Evolutionary conservation across 2,329 filamentous ascomycete genomes (phyloP).

Genomic region (Penicillium sclerotigenum): DNA sequence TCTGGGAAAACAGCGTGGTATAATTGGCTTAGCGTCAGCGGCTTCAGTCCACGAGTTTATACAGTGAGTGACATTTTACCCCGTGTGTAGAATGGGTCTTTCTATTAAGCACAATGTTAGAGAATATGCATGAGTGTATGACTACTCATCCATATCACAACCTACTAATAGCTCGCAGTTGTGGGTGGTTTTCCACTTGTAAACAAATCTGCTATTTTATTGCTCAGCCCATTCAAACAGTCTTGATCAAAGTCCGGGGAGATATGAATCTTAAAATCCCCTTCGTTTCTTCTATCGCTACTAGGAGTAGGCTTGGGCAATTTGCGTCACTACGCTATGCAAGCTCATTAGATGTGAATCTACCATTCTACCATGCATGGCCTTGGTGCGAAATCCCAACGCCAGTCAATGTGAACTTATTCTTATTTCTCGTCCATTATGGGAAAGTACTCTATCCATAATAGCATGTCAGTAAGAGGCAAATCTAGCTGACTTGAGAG

Average conservation of each 20-base stretch:
- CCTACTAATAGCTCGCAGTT: neutral
- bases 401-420: neutral
- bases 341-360: too few relatives aligned
- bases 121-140: neutral
- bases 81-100: too few relatives aligned
- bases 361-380: neutral
- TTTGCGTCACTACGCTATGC: neutral
- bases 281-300: neutral
- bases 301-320: neutral
- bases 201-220: neutral
- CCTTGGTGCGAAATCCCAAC: neutral
- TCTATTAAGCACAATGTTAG: neutral
- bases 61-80: neutral
- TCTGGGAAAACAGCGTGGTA: too few relatives aligned
- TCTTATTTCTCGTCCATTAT: neutral
- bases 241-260: neutral
- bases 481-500: neutral
- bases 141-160: accelerated
- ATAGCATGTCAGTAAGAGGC: slow-evolving; percentile 1
- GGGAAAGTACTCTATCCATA: slow-evolving; percentile 4
- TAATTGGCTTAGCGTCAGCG: neutral
- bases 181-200: neutral
- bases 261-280: neutral
- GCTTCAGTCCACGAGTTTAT: neutral
- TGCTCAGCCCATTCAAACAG: neutral